phyloP scores from a whole-genome alignment of 2,329 filamentous ascomycete genomes.

The Verticillium alfalfae region DNA sequence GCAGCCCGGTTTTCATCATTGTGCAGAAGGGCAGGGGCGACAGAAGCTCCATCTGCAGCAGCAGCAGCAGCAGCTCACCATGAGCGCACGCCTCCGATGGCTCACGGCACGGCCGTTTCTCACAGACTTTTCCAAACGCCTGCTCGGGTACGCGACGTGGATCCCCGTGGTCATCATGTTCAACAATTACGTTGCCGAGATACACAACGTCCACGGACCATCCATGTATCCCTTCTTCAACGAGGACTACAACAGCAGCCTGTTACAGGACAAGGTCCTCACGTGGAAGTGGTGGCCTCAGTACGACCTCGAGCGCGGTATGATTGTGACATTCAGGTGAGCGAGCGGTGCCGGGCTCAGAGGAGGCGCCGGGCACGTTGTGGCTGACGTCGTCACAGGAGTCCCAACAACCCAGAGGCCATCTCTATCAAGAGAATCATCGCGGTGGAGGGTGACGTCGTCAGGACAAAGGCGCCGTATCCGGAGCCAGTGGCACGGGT shows the following conservation, averaged over 20 bases:
- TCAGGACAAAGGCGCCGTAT: conserved; percentile 61
- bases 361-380: conserved; percentile 1
- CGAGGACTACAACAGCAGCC: conserved; percentile 35
- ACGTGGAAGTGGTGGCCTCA: conserved; percentile 55
- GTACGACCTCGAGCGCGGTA: conserved; percentile 59
- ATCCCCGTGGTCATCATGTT: conserved; percentile 57
- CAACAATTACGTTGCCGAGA: conserved; percentile 54
- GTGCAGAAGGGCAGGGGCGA: too few relatives aligned
- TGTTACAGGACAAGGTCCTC: conserved; percentile 54
- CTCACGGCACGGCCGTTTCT: background rate
- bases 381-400: background rate
- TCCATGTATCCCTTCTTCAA: conserved; percentile 80
- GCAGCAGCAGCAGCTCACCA: conserved; percentile 3
- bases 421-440: conserved; percentile 78
- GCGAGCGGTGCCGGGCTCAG: background rate
- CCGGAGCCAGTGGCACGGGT: conserved; percentile 54
- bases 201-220: conserved; percentile 51
- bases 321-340: conserved; percentile 68
- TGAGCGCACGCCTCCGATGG: conserved; percentile 8
- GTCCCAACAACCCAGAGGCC: conserved; percentile 61
- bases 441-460: conserved; percentile 71
- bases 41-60: too few relatives aligned
- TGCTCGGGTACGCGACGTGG: conserved; percentile 54
- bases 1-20: background rate
- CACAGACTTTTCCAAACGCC: conserved; percentile 8